These are phyloP conservation scores for Colletotrichum liaoningense DNA, from an alignment of 2,329 filamentous ascomycete genomes.

Conservation along the genomic window DNA sequence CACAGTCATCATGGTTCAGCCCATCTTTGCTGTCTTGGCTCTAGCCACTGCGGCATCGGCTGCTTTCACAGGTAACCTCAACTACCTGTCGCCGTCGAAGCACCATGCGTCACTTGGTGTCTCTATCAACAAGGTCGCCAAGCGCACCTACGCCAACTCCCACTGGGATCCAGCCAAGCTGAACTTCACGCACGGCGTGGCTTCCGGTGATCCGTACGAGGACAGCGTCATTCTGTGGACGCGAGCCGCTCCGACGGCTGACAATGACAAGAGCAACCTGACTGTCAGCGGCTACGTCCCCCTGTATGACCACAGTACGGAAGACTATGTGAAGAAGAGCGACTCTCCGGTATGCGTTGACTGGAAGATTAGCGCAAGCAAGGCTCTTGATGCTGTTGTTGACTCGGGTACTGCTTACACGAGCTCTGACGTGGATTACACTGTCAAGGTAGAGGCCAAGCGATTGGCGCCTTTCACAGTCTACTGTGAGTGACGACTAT, in stretches of 20 bases:
- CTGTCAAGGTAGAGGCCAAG: slow-evolving; percentile 77
- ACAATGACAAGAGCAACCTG: slow-evolving; percentile 59
- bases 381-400: slow-evolving; percentile 55
- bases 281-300: slow-evolving; percentile 55
- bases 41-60: slow-evolving; percentile 9
- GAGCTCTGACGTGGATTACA: slow-evolving; percentile 80
- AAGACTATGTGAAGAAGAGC: slow-evolving; percentile 55
- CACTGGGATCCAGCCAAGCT: slow-evolving; percentile 58
- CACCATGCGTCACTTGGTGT: slow-evolving; percentile 73
- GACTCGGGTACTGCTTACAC: slow-evolving; percentile 73
- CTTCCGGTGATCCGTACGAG: slow-evolving; percentile 61
- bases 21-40: neutral
- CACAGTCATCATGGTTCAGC: slow-evolving; percentile 15
- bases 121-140: slow-evolving; percentile 70
- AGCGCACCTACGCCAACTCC: slow-evolving; percentile 59
- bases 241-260: slow-evolving; percentile 55
- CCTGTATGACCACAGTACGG: slow-evolving; percentile 60
- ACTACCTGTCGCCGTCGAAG: slow-evolving; percentile 75
- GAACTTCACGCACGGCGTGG: slow-evolving; percentile 74
- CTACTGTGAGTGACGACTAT: slow-evolving; percentile 57
- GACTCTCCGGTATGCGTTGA: slow-evolving; percentile 73
- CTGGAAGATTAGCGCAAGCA: slow-evolving; percentile 68
- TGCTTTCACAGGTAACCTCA: slow-evolving; percentile 61
- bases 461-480: slow-evolving; percentile 71
- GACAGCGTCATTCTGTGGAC: slow-evolving; percentile 69